phyloP scores from a whole-genome alignment of 257 asterid genomes.

The Penstemon barbatus region DNA sequence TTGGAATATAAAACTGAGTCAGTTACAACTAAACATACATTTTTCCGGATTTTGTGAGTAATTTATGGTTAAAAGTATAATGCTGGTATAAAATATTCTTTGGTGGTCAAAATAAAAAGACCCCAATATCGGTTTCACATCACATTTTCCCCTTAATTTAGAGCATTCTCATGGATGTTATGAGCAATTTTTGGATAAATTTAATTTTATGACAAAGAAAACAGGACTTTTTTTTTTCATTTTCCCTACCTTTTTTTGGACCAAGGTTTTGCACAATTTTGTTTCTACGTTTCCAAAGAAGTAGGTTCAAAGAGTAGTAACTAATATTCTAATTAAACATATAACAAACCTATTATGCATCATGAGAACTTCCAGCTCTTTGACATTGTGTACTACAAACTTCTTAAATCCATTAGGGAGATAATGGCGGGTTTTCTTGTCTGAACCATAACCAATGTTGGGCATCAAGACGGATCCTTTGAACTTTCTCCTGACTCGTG shows the following conservation, averaged over 20 bases:
- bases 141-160: too few species aligned
- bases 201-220: too few species aligned
- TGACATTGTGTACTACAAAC: conserved; percentile 21
- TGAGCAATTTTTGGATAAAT: too few species aligned
- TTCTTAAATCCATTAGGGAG: conserved; percentile 25
- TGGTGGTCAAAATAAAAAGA: neutral
- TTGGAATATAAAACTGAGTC: neutral
- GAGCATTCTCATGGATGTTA: too few species aligned
- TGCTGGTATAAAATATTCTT: too few species aligned
- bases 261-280: too few species aligned
- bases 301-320: neutral
- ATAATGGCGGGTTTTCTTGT: conserved; percentile 20
- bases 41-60: too few species aligned
- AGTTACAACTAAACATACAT: neutral
- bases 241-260: too few species aligned
- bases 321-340: neutral
- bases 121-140: too few species aligned
- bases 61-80: neutral
- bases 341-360: conserved; percentile 19
- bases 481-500: conserved; percentile 20
- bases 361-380: conserved; percentile 20
- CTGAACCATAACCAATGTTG: conserved; percentile 23
- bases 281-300: too few species aligned
- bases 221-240: too few species aligned
- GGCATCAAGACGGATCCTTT: conserved; percentile 20